Evolutionary conservation across 2,329 filamentous ascomycete genomes (phyloP).

Genomic region (Clarireedia homoeocarpa): DNA sequence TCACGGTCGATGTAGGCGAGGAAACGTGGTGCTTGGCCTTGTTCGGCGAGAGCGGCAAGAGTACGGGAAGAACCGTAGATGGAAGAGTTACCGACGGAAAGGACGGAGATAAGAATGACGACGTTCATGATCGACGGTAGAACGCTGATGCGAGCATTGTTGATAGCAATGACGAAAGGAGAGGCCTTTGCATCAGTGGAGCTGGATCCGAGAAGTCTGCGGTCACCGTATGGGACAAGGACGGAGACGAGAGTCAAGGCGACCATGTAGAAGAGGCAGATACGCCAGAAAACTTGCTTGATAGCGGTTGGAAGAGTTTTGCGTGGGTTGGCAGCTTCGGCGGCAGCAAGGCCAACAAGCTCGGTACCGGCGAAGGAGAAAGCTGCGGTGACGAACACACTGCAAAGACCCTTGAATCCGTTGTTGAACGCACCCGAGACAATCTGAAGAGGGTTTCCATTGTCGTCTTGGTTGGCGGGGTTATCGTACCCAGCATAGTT

Average conservation of each 20-base stretch:
- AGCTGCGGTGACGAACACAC: constrained; percentile 44
- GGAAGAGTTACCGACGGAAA: constrained; percentile 51
- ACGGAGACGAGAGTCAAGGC: constrained; percentile 44
- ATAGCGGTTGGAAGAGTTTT: constrained; percentile 42
- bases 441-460: constrained; percentile 12
- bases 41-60: constrained; percentile 49
- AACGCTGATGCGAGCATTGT: constrained; percentile 43
- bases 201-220: constrained; percentile 29
- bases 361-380: constrained; percentile 47
- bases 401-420: constrained; percentile 43
- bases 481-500: constrained; percentile 35
- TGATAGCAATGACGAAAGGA: constrained; percentile 51
- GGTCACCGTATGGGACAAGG: constrained; percentile 38
- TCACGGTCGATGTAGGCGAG: constrained; percentile 51
- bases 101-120: constrained; percentile 49
- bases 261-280: constrained; percentile 44
- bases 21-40: constrained; percentile 49
- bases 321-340: constrained; percentile 42
- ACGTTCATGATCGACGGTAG: constrained; percentile 52
- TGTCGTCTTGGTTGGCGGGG: constrained; percentile 2
- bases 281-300: constrained; percentile 49
- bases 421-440: constrained; percentile 34
- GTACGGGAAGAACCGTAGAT: constrained; percentile 54
- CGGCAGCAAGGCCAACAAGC: constrained; percentile 44
- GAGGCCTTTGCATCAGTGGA: constrained; percentile 35